Evolutionary conservation across 2,329 filamentous ascomycete genomes (phyloP).

Genomic region (Waltergamsia citrina): DNA sequence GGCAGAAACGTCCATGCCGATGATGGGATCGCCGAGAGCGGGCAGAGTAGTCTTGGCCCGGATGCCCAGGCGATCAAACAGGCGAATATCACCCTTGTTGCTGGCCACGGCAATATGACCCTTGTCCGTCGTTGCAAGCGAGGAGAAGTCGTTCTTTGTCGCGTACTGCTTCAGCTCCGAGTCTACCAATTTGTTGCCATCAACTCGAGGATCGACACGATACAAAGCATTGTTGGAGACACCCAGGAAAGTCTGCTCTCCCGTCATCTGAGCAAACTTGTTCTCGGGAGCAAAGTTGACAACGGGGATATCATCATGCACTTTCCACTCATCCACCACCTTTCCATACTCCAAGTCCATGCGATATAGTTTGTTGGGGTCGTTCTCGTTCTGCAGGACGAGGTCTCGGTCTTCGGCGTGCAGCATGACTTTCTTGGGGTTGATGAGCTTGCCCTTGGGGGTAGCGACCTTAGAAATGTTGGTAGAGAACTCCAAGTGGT

Average conservation of each 20-base stretch:
- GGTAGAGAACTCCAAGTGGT: slow-evolving; percentile 90
- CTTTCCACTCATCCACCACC: slow-evolving; percentile 96
- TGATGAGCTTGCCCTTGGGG: slow-evolving; percentile 77
- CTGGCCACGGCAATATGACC: slow-evolving; percentile 95
- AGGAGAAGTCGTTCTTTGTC: slow-evolving; percentile 96
- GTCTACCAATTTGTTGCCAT: slow-evolving; percentile 88
- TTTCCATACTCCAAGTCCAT: slow-evolving; percentile 99
- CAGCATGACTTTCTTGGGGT: slow-evolving; percentile 93
- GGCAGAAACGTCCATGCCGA: slow-evolving; percentile 89
- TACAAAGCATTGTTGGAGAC: slow-evolving; percentile 89
- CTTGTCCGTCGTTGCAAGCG: slow-evolving; percentile 88
- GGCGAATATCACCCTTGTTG: slow-evolving; percentile 93
- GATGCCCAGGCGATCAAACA: slow-evolving; percentile 93
- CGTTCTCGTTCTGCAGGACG: slow-evolving; percentile 72
- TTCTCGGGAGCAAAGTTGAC: slow-evolving; percentile 88
- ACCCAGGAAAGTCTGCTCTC: slow-evolving; percentile 90
- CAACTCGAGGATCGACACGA: slow-evolving; percentile 82
- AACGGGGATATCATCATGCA: slow-evolving; percentile 92
- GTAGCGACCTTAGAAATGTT: slow-evolving; percentile 96
- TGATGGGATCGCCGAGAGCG: slow-evolving; percentile 87
- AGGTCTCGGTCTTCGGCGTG: slow-evolving; percentile 85
- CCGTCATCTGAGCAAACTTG: slow-evolving; percentile 97
- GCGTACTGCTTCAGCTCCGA: slow-evolving; percentile 89
- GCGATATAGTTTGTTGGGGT: slow-evolving; percentile 86
- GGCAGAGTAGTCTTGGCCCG: slow-evolving; percentile 97